Percentiles rank a stretch among this genome's conserved stretches.
phyloP scores from a whole-genome alignment of 768 basidiomycete genomes.

The Imleria badia region DNA sequence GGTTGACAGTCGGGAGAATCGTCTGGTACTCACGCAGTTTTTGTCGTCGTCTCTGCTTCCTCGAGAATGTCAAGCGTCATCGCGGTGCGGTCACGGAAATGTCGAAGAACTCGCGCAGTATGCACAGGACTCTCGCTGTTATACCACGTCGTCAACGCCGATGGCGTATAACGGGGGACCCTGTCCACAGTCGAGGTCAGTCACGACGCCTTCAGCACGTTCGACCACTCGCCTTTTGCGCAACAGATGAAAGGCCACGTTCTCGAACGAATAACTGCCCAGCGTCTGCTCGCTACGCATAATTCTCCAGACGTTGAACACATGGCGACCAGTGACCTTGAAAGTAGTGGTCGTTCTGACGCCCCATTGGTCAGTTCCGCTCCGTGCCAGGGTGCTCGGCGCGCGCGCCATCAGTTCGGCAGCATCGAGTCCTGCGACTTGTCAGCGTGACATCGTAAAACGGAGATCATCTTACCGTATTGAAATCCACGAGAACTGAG shows the following conservation, averaged over 20 bases:
- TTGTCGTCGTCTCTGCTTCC: constrained; percentile 3
- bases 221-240: constrained; percentile 56
- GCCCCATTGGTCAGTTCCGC: constrained; percentile 66
- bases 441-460: constrained; percentile 1
- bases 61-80: neutral
- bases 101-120: constrained; percentile 25
- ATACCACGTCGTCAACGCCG: constrained; percentile 69
- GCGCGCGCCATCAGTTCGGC: constrained; percentile 77
- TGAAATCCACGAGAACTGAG: constrained; percentile 59
- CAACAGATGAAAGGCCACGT: constrained; percentile 81
- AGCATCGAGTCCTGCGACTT: constrained; percentile 65
- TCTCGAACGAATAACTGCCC: constrained; percentile 84
- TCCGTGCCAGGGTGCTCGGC: constrained; percentile 37
- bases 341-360: constrained; percentile 76
- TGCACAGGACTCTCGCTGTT: constrained; percentile 57
- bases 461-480: constrained; percentile 45
- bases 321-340: constrained; percentile 83
- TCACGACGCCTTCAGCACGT: neutral
- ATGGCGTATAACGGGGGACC: constrained; percentile 68
- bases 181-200: constrained; percentile 38
- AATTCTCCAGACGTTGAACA: constrained; percentile 90
- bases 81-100: no score
- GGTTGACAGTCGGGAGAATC: neutral
- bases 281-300: constrained; percentile 83
- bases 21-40: constrained; percentile 21